A percentile compares a stretch with the other conserved stretches of the same genome.
phyloP scores from a whole-genome alignment of 768 basidiomycete genomes.

The Phylloporus arenicola region DNA sequence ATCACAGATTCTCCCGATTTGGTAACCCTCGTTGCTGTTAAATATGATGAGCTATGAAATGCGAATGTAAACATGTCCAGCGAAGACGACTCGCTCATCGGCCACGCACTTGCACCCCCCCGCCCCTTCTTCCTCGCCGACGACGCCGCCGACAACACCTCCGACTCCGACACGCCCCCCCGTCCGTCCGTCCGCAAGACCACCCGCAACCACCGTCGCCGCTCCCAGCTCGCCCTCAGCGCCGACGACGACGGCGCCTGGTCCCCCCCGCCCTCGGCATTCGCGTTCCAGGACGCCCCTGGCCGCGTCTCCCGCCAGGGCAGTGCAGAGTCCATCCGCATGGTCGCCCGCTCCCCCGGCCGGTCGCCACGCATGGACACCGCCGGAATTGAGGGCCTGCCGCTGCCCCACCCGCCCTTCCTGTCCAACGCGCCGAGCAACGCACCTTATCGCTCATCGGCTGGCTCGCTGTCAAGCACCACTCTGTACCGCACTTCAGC shows the following conservation, averaged over 20 bases:
- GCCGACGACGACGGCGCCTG: constrained; percentile 15
- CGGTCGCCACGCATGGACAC: constrained; percentile 20
- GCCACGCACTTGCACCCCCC: constrained; percentile 18
- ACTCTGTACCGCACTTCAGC: constrained; percentile 29
- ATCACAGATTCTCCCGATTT: constrained; percentile 17
- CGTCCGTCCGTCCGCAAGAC: constrained; percentile 18
- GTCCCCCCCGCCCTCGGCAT: constrained; percentile 37
- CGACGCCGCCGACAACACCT: constrained; percentile 19
- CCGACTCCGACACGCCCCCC: constrained; percentile 28
- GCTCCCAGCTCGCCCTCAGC: constrained; percentile 23
- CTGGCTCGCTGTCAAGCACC: constrained; percentile 21
- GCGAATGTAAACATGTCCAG: constrained; percentile 13
- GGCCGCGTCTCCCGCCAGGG: constrained; percentile 39
- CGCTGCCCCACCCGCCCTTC: constrained; percentile 47
- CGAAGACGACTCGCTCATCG: constrained; percentile 24
- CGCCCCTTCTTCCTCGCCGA: constrained; percentile 35
- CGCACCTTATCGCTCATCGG: constrained; percentile 36
- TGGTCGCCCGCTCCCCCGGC: constrained; percentile 22
- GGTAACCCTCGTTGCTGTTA: neutral
- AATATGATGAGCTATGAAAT: too few species aligned
- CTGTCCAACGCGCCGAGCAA: constrained; percentile 25
- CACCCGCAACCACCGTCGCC: constrained; percentile 20
- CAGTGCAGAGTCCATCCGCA: constrained; percentile 38
- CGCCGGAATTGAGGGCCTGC: constrained; percentile 22
- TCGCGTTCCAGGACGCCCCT: constrained; percentile 52